Evolutionary conservation across 306 rosid genomes (phyloP).

Genomic region (Acacia crassicarpa): DNA sequence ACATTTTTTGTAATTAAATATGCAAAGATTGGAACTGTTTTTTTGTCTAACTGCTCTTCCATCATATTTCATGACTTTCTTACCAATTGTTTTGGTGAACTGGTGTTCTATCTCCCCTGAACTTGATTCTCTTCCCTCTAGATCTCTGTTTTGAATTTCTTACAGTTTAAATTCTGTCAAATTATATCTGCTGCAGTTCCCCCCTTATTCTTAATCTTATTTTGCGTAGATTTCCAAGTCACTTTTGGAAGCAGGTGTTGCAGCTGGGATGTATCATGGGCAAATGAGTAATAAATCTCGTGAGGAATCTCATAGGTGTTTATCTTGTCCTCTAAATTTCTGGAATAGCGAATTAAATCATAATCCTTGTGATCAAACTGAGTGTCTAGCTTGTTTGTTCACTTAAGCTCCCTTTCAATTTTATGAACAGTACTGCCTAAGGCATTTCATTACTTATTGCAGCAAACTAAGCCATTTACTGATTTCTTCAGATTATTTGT

Average conservation of each 20-base stretch:
- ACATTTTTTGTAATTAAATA: background rate
- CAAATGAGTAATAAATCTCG: conserved; percentile 73
- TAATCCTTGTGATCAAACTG: conserved; percentile 22
- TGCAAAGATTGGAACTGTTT: background rate
- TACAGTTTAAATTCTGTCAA: conserved; percentile 15
- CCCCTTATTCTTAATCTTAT: conserved; percentile 19
- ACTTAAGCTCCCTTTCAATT: background rate
- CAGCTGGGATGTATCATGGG: conserved; percentile 78
- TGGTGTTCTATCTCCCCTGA: conserved; percentile 1
- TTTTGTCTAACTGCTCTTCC: conserved; percentile 11
- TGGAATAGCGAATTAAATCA: conserved; percentile 27
- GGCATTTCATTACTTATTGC: conserved; percentile 17
- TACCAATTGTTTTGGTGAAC: conserved; percentile 1
- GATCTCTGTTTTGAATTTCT: conserved; percentile 14
- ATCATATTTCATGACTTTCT: conserved; percentile 16
- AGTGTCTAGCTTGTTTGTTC: conserved; percentile 23
- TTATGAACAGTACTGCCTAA: conserved; percentile 14
- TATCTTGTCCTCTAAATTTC: conserved; percentile 25
- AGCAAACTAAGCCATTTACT: conserved; percentile 25
- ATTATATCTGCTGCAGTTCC: conserved; percentile 22
- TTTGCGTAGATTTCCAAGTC: conserved; percentile 60
- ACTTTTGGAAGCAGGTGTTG: conserved; percentile 64
- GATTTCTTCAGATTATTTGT: conserved; percentile 66
- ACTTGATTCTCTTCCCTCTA: background rate
- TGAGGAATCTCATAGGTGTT: conserved; percentile 85